Conservation (phyloP, 2,329 filamentous ascomycete genomes). For the Corinectria fuckeliana region DNA sequence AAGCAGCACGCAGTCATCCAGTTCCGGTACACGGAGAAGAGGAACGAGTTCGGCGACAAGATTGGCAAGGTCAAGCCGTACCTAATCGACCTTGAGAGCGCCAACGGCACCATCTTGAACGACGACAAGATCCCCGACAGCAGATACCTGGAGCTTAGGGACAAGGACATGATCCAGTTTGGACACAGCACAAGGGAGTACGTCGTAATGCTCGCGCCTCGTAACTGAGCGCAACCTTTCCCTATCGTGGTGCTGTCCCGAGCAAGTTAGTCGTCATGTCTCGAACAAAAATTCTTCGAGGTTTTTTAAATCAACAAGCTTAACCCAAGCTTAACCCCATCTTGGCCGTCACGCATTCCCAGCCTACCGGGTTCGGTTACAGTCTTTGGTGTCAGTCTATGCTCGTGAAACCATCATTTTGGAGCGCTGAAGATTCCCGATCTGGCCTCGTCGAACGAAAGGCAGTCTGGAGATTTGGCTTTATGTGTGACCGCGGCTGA, state of each 20-base stretch:
- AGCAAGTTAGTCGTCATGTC: background rate
- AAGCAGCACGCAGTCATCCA: conserved; percentile 97
- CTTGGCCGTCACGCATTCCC: background rate
- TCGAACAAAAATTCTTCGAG: background rate
- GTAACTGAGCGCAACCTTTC: conserved; percentile 41
- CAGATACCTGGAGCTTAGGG: conserved; percentile 83
- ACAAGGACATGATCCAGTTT: conserved; percentile 89
- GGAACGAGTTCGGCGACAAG: conserved; percentile 86
- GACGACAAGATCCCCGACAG: conserved; percentile 74
- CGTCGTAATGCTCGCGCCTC: conserved; percentile 82
- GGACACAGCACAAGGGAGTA: conserved; percentile 91
- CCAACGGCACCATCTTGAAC: conserved; percentile 88
- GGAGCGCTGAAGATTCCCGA: background rate
- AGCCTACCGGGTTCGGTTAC: background rate
- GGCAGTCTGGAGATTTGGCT: background rate
- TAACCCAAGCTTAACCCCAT: background rate
- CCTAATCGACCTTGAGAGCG: conserved; percentile 90
- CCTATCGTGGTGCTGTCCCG: background rate
- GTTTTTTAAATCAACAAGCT: background rate
- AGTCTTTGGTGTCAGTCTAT: background rate
- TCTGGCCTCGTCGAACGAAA: background rate
- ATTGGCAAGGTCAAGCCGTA: conserved; percentile 83
- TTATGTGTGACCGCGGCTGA: background rate
- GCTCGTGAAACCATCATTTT: background rate
- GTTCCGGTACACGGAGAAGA: conserved; percentile 83